phyloP scores from a whole-genome alignment of 208 protist species.

The Novymonas esmeraldas region DNA sequence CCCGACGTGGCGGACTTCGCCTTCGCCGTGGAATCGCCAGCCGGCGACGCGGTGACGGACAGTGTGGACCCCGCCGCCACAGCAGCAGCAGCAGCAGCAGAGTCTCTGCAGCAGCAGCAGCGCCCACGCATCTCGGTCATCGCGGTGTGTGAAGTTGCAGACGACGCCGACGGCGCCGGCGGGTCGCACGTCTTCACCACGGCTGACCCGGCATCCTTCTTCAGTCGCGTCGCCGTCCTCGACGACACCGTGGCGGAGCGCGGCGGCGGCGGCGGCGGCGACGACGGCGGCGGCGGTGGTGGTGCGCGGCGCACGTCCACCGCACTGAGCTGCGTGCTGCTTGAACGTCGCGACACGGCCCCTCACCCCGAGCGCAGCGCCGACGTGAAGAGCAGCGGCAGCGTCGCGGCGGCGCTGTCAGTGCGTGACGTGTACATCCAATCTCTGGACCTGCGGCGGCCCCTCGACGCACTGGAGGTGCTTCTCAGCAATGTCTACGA shows the following conservation, averaged over 20 bases:
- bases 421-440: conserved; percentile 68
- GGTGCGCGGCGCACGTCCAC: conserved; percentile 4
- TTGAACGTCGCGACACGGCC: conserved; percentile 16
- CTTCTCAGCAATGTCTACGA: conserved; percentile 77
- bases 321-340: conserved; percentile 33
- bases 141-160: conserved; percentile 18
- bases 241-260: conserved; percentile 10
- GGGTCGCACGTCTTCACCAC: conserved; percentile 40
- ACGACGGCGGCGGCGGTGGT: not conserved
- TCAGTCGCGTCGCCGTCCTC: conserved; percentile 18
- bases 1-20: conserved; percentile 32
- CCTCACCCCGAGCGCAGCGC: too few species aligned
- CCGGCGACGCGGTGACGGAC: too few species aligned
- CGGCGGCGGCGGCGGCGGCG: not conserved
- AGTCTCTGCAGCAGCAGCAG: too few species aligned
- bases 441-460: conserved; percentile 60
- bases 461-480: conserved; percentile 61
- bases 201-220: conserved; percentile 34
- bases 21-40: not conserved
- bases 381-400: too few species aligned
- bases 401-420: conserved; percentile 19
- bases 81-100: too few species aligned
- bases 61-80: too few species aligned
- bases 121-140: conserved; percentile 10
- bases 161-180: not conserved